Base-by-base conservation (phyloP, 2,329 filamentous ascomycete species). In the Arachnopeziza araneosa region DNA sequence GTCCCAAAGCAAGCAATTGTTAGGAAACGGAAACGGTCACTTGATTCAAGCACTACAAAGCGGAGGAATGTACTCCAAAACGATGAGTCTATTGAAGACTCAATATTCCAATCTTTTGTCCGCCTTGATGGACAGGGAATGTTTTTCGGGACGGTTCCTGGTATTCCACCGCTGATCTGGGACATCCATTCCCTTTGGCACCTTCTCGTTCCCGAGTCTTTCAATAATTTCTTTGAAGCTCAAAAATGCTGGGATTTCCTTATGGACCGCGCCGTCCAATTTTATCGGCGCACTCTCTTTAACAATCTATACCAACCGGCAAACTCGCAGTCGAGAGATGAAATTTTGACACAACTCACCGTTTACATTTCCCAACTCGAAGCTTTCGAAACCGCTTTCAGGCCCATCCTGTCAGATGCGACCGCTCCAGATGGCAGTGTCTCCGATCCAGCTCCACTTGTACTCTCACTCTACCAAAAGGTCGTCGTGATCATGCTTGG, bases 201-300 rank as follows among this genome's bases (percentile, higher is more conserved):
- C 19, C 55, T 67, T 5, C 63, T 66, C 7, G 67, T 71, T 30
- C 70, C 69, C 12, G n/a, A 53, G 14, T 52, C 50, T 1, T 71
- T 71, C 59, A 50, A 60, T 2, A 59, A 62, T n/a, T 67, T 69
- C 51, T 52, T 56, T 3, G 58, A 60, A 10, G 70, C 70, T 3
- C 67, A 71, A 52, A 59, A 55, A 12, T 68, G 66, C 52, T 71
- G 70, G 36, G 70, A 71, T 52, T 68, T 69, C 58, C 64, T 71
- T 17, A 67, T 68, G 66, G 68, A 70, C 50, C 62, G 67, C 24
- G 60, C 64, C 8, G 55, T 71, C 12, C 66, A 69, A 59, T 71
- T 68, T 60, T 69, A 66, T 57, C 62, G 66, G 19, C 66, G 64
- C 2, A 67, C 66, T 9, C 55, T 64, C 1, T 71, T 67, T 57